A percentile compares a stretch with the other conserved stretches of the same genome.
These are phyloP conservation scores for Eucalyptus sp. DNA, from an alignment of 345 rosid species.

Conservation along the genomic window DNA sequence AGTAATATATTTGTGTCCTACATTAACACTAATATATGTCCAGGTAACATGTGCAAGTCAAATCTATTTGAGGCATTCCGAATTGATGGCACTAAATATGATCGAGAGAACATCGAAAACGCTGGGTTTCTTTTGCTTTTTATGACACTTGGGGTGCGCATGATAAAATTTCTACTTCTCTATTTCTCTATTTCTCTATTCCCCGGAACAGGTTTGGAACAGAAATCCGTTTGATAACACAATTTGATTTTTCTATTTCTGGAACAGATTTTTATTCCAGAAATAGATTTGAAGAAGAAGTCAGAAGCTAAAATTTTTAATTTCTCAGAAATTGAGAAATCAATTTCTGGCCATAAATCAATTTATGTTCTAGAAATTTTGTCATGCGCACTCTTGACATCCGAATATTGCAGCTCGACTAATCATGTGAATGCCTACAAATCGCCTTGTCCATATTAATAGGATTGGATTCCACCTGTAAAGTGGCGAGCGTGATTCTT, in stretches of 20 bases:
- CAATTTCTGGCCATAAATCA: no score
- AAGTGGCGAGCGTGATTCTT: background rate
- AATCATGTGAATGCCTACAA: background rate
- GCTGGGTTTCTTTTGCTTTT: background rate
- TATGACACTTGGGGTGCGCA: background rate
- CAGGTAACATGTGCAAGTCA: background rate
- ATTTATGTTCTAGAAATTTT: no score
- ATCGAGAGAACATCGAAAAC: background rate
- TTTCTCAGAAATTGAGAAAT: no score
- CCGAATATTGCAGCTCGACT: background rate
- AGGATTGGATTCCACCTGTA: background rate
- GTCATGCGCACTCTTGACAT: no score
- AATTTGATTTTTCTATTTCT: no score
- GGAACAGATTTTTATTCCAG: no score
- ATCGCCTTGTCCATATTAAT: background rate
- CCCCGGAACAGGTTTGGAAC: no score
- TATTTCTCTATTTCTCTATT: no score
- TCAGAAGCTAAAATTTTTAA: no score
- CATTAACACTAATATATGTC: background rate
- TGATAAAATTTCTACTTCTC: no score
- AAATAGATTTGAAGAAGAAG: no score
- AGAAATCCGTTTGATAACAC: no score
- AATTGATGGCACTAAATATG: background rate
- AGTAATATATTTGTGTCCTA: background rate
- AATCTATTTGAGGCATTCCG: background rate